A percentile compares a stretch with the other conserved stretches of the same genome.
These are phyloP conservation scores for Escallonia herrerae DNA, from an alignment of 129 eudicot species.

Conservation along the genomic window DNA sequence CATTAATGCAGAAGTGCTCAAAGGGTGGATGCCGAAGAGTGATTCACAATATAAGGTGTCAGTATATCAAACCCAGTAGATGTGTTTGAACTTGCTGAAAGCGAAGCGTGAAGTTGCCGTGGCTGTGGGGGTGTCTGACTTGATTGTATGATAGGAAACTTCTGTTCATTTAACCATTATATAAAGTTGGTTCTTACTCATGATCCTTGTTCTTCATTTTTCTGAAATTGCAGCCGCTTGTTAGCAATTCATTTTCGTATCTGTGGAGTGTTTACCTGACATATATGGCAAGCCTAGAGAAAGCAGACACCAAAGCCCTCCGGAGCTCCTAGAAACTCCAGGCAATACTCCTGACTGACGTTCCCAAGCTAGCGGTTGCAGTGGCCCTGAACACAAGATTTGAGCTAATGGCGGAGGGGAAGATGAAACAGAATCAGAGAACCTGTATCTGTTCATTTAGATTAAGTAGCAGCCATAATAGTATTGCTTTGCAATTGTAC, in stretches of 20 bases:
- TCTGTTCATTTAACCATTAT: no score
- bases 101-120: no score
- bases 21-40: no score
- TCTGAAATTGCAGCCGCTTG: slow-evolving; percentile 68
- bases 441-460: background rate
- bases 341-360: background rate
- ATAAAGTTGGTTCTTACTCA: no score
- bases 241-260: slow-evolving; percentile 74
- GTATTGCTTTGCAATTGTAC: background rate
- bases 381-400: background rate
- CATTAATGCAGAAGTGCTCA: no score
- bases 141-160: no score
- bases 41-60: no score
- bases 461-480: background rate
- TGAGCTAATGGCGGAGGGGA: background rate
- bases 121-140: no score
- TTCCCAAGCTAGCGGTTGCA: background rate
- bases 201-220: slow-evolving; percentile 4
- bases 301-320: slow-evolving; percentile 26
- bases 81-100: no score
- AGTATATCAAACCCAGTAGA: no score
- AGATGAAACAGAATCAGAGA: background rate
- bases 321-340: background rate
- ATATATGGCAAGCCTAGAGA: slow-evolving; percentile 83
- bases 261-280: slow-evolving; percentile 86